phyloP scores from a whole-genome alignment of 2,329 filamentous ascomycete species.

The Fusarium nisikadoi region DNA sequence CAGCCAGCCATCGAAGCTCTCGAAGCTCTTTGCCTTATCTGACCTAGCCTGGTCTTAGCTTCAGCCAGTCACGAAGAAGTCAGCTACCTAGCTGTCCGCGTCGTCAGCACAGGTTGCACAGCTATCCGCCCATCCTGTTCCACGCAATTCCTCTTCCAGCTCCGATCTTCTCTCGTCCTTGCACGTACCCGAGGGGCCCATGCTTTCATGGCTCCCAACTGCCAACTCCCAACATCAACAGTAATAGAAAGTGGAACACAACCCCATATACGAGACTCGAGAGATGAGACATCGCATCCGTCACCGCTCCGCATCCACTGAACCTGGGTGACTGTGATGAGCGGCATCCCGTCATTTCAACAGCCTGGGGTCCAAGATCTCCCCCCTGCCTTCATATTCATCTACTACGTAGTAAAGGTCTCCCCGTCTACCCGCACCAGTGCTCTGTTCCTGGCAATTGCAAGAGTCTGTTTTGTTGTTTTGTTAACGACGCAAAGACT shows the following conservation, averaged over 20 bases:
- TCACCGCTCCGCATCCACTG: constrained; percentile 31
- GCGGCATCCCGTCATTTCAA: constrained; percentile 11
- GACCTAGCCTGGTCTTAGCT: constrained; percentile 35
- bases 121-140: constrained; percentile 30
- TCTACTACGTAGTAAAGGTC: background rate
- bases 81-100: constrained; percentile 28
- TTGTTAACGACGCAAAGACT: background rate
- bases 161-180: constrained; percentile 31
- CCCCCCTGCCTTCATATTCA: constrained; percentile 5
- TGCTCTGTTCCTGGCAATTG: constrained; percentile 31
- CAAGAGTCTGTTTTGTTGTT: background rate
- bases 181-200: constrained; percentile 37
- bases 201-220: constrained; percentile 24
- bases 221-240: constrained; percentile 3
- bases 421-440: constrained; percentile 12
- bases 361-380: constrained; percentile 21
- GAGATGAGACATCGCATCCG: constrained; percentile 33
- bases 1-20: constrained; percentile 34
- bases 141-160: constrained; percentile 33
- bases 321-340: constrained; percentile 37
- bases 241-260: constrained; percentile 30
- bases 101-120: constrained; percentile 18
- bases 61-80: constrained; percentile 30
- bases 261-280: constrained; percentile 20
- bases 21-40: constrained; percentile 34